Percentiles rank a stretch among this genome's conserved stretches.
These are phyloP conservation scores for Cordyceps pruinosa DNA, from an alignment of 2,329 filamentous ascomycete genomes.

Conservation along the genomic window DNA sequence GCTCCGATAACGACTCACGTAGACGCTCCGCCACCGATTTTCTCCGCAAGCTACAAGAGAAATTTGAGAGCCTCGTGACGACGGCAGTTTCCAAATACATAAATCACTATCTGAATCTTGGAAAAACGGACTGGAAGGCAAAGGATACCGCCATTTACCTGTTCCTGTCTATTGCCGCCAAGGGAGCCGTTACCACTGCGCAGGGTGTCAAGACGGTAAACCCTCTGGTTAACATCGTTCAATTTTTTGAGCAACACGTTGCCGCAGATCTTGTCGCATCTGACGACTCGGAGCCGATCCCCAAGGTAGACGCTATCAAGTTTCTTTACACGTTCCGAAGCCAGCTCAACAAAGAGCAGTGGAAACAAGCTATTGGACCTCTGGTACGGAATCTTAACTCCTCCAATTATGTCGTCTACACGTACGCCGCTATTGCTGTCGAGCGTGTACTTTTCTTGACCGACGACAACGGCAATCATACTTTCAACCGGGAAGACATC, in stretches of 20 bases:
- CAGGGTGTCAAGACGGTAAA: conserved; percentile 92
- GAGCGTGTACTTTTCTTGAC: conserved; percentile 84
- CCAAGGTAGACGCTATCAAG: conserved; percentile 97
- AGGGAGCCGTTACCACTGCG: conserved; percentile 77
- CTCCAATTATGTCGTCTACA: conserved; percentile 92
- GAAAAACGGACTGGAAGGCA: conserved; percentile 83
- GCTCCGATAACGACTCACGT: conserved; percentile 90
- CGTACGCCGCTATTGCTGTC: conserved; percentile 93
- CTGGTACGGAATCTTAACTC: conserved; percentile 88
- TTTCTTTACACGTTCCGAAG: conserved; percentile 96
- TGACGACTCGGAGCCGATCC: conserved; percentile 66
- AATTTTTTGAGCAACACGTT: conserved; percentile 91
- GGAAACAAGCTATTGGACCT: conserved; percentile 81
- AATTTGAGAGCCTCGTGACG: conserved; percentile 80
- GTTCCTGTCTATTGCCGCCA: conserved; percentile 88
- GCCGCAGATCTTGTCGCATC: conserved; percentile 77
- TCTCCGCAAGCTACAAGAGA: conserved; percentile 77
- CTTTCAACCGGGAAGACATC: conserved; percentile 76
- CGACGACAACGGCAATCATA: conserved; percentile 64
- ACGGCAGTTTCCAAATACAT: conserved; percentile 83
- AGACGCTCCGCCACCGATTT: conserved; percentile 92
- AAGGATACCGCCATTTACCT: conserved; percentile 98
- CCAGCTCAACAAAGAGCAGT: conserved; percentile 85
- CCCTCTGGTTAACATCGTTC: conserved; percentile 76
- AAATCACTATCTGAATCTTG: conserved; percentile 74